Base-by-base conservation (phyloP, 352 stramenopile genomes). In the Phytophthora gonapodyides region DNA sequence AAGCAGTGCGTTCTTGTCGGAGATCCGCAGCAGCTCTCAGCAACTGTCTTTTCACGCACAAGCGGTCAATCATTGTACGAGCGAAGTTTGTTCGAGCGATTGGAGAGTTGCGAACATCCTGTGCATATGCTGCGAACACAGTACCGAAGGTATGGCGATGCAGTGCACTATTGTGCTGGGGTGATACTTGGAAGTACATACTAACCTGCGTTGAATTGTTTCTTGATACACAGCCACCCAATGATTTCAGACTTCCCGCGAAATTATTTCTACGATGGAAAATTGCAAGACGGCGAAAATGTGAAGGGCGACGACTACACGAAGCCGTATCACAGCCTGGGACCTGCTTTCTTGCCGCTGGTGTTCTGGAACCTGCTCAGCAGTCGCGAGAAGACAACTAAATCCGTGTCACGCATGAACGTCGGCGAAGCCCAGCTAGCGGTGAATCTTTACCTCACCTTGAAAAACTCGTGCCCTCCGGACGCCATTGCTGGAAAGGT, bases 11-110 rank as follows among this genome's bases (percentile, higher is more conserved):
- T 98, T 11, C 76, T 98, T 7, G 93, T 98, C 3, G 93, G 93
- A 17, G 93, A 98, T 67, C 93, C 92, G 0, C 91, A 98, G 63
- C 93, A 98, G 58, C 75, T 98, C 15, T 91, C 88, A 34, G 93
- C 93, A n/a, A 98, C 93, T 1, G 88, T 97, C 0, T 97, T 98
- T 58, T 97, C 89, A 19, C 87, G 89, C 43, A 90, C 85, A 10
- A 92, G 86, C 24, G 80, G 76, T 0, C 75, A 88, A 33, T 95
- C 85, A 3, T 77, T 97, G 30, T 98, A 97, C 58, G 88, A 97
- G 42, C 82, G 93, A 19, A 96, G 87, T 87, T 69, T 98, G 12
- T 98, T 98, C 56, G 89, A 98, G 52, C 87, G 93, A 30, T 67
- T 98, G 33, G 91, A 97, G 68, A 88, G 75, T 33, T 93, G 82